Percentiles rank a stretch among this genome's conserved stretches.
phyloP scores from a whole-genome alignment of 83 land plant genomes.

The Picea mariana region DNA sequence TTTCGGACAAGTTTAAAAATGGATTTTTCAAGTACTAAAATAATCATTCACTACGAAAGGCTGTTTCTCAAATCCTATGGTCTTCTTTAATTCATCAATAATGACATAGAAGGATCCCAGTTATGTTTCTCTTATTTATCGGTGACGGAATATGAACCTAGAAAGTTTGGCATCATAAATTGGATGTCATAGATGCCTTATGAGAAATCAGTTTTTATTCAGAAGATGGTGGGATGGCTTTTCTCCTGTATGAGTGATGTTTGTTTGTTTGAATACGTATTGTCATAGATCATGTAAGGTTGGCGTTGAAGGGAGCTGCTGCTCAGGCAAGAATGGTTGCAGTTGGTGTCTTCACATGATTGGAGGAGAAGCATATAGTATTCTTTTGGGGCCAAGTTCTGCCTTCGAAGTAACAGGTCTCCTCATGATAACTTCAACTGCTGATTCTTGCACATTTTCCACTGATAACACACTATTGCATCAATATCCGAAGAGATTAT shows the following conservation, averaged over 20 bases:
- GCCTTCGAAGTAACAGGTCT: conserved; percentile 8
- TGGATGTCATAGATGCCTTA: conserved; percentile 13
- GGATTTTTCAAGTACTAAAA: neutral
- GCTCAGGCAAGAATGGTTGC: conserved; percentile 13
- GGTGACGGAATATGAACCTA: conserved; percentile 15
- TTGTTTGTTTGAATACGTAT: conserved; percentile 18
- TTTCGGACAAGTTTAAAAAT: neutral
- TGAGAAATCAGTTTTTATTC: conserved; percentile 13
- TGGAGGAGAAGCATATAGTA: conserved; percentile 11
- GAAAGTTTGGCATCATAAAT: conserved; percentile 12
- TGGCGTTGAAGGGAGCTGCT: conserved; percentile 13
- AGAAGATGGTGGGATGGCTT: conserved; percentile 14
- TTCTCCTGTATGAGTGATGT: conserved; percentile 19
- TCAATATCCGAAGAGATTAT: conserved; percentile 11
- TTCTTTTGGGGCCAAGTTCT: conserved; percentile 7
- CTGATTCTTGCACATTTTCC: conserved; percentile 17
- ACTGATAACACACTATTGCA: conserved; percentile 1
- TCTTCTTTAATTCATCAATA: conserved; percentile 13
- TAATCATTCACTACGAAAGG: neutral
- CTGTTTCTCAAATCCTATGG: neutral
- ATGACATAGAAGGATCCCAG: conserved; percentile 3
- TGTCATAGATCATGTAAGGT: conserved; percentile 17
- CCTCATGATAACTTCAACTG: conserved; percentile 14
- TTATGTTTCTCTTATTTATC: conserved; percentile 13
- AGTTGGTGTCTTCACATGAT: conserved; percentile 3